Base-by-base conservation (phyloP, 768 basidiomycete genomes). In the Suillus americanus region DNA sequence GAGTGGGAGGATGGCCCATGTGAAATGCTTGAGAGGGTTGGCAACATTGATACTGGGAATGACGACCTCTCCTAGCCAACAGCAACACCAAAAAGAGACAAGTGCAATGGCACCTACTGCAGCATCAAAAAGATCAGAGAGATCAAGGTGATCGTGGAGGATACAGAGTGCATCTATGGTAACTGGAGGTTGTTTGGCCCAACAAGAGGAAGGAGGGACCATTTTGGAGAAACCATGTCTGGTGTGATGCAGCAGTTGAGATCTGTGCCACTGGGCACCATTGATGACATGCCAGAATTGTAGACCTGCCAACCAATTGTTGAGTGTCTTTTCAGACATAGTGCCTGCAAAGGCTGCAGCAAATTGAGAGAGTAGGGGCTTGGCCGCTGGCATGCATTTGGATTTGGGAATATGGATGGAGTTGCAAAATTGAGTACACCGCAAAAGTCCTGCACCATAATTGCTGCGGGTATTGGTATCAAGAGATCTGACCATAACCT, bases 361-460 rank as follows among this genome's bases (percentile, higher is more conserved):
- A 40, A 81, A 82, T 5, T 46, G 45, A 5, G 45, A 18, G 65
- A 71, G 0, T 73, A 78, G 0, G 75, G 79, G 73, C 77, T 79
- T 3, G 68, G 66, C 0, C 35, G 43, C 0, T 65, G 67, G 66
- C 60, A 46, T 46, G 9, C n/a, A 10, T 1, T n/a, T 3, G 0
- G 3, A 1, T 62, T 81, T 76, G 0, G 80, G 74, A 0, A 82
- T 68, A 5, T 69, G 60, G 0, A 71, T 56, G 33, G 72, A 75
- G 20, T 80, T 74, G 37, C 79, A 81, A 61, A 78, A 81, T 62
- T 81, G 76, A 0, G 69, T 74, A 70, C 78, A 82, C 0, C 71
- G 65, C 0, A 78, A 3, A 0, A 46, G 3, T 0, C 45, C 45
- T 68, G 79, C 75, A 0, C 71, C 74, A 45, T 80, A 79, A 6